Evolutionary conservation across 2,329 filamentous ascomycete species (phyloP).

Genomic region (Rutstroemia sp.): DNA sequence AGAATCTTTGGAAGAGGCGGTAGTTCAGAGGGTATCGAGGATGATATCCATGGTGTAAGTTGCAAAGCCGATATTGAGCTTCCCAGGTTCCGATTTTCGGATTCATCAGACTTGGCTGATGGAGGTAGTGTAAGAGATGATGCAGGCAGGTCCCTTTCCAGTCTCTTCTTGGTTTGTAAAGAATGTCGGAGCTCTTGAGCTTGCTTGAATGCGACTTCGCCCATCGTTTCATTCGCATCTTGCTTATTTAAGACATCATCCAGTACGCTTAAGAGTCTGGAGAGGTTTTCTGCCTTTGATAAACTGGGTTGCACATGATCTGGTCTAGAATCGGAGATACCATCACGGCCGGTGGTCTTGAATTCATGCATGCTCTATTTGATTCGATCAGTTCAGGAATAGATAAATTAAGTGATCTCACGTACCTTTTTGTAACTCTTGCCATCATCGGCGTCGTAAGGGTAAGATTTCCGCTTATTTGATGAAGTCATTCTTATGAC

Average conservation of each 20-base stretch:
- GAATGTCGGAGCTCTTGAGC: conserved; percentile 17
- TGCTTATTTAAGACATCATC: conserved; percentile 20
- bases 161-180: conserved; percentile 9
- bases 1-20: conserved; percentile 56
- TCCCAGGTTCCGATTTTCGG: background rate
- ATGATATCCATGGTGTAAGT: conserved; percentile 42
- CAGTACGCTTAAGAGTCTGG: conserved; percentile 21
- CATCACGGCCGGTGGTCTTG: no score
- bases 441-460: background rate
- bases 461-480: background rate
- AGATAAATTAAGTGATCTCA: background rate
- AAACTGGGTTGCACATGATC: background rate
- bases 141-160: background rate
- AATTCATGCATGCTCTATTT: no score
- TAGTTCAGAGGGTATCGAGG: conserved; percentile 39
- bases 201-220: conserved; percentile 15
- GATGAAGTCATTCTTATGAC: background rate
- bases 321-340: background rate
- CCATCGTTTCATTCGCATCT: conserved; percentile 13
- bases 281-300: conserved; percentile 14
- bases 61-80: background rate
- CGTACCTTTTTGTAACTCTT: background rate
- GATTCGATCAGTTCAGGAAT: no score
- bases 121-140: background rate
- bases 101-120: background rate